Conservation (phyloP, 148 eudicot species). For the Tetragonia tetragonoides region DNA sequence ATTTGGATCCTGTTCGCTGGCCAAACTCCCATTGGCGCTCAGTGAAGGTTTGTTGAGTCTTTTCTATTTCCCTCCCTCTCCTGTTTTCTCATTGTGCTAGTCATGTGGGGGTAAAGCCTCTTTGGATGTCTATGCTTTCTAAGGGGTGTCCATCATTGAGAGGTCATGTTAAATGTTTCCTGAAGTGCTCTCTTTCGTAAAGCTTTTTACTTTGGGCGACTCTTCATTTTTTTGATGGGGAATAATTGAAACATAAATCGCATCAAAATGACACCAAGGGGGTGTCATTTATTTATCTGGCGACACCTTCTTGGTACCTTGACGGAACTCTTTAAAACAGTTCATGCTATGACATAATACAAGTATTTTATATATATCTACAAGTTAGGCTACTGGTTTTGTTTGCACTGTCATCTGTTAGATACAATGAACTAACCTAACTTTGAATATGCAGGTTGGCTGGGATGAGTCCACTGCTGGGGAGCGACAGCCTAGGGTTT, state of each 20-base stretch:
- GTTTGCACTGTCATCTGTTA: background rate
- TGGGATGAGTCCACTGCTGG: conserved; percentile 92
- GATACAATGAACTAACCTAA: background rate
- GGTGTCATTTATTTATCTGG: background rate
- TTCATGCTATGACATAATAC: background rate
- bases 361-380: background rate
- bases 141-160: background rate
- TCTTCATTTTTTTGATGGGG: background rate
- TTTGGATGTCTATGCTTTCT: background rate
- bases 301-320: background rate
- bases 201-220: background rate
- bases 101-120: background rate
- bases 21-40: conserved; percentile 90
- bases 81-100: background rate
- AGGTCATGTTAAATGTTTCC: background rate
- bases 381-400: background rate
- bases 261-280: background rate
- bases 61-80: background rate
- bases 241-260: background rate
- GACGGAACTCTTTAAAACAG: background rate
- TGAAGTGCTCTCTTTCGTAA: background rate
- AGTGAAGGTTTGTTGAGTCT: conserved; percentile 56
- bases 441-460: conserved; percentile 55
- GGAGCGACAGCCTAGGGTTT: conserved; percentile 79
- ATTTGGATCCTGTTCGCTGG: conserved; percentile 70